These are phyloP conservation scores for Helianthus tuberosus DNA, from an alignment of 129 eudicot genomes.

Conservation along the genomic window DNA sequence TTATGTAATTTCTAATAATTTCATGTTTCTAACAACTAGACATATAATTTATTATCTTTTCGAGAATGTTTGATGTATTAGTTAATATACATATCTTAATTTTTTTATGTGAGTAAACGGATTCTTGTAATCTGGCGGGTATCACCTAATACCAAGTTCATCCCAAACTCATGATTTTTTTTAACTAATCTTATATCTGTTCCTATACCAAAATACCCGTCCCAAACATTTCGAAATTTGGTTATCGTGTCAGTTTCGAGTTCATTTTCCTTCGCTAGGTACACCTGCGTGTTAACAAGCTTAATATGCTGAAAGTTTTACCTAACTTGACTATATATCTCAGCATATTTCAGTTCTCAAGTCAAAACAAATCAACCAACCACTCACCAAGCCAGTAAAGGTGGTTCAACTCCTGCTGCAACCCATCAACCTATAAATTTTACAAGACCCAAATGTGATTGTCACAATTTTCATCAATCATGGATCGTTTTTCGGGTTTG, in stretches of 20 bases:
- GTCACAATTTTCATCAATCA: constrained; percentile 1
- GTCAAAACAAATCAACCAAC: constrained; percentile 43
- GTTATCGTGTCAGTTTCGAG: neutral
- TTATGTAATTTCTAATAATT: neutral
- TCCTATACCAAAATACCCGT: neutral
- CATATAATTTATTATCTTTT: neutral
- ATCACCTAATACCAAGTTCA: neutral
- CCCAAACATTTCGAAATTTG: too few relatives aligned
- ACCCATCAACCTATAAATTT: constrained; percentile 17
- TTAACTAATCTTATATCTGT: neutral
- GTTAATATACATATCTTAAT: neutral
- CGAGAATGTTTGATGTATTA: neutral
- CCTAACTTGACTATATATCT: constrained; percentile 27
- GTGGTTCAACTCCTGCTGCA: constrained; percentile 36
- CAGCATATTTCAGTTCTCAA: neutral
- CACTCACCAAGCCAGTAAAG: constrained; percentile 34
- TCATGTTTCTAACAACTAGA: neutral
- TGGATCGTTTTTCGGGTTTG: constrained; percentile 15
- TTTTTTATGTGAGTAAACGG: neutral
- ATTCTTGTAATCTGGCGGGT: neutral
- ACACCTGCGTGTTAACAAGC: neutral
- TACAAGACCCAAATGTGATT: constrained; percentile 1
- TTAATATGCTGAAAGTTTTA: constrained; percentile 11
- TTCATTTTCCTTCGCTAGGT: neutral
- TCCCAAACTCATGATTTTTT: neutral